Evolutionary conservation across 371 early-diverging fungal species (phyloP).

Genomic region (Synchytrium microbalum): DNA sequence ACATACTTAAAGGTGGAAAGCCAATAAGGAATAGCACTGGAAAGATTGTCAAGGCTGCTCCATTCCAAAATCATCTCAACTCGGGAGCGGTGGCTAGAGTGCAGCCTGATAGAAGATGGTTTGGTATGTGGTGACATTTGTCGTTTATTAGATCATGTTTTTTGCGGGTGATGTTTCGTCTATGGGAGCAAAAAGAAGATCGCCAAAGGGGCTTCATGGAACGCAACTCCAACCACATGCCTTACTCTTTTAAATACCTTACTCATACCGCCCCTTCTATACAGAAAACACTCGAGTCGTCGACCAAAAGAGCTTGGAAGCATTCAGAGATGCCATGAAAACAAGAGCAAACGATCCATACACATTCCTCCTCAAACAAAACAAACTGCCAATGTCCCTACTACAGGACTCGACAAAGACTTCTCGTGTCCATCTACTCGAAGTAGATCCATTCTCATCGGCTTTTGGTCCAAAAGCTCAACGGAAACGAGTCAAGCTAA

Average conservation of each 20-base stretch:
- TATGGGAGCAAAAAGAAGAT: too few species aligned
- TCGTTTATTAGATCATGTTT: slow-evolving; percentile 1
- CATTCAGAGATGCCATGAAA: slow-evolving; percentile 85
- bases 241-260: neutral
- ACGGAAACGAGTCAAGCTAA: slow-evolving; percentile 87
- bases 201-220: too few species aligned
- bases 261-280: slow-evolving; percentile 5
- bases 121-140: slow-evolving; percentile 55
- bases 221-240: too few species aligned
- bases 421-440: slow-evolving; percentile 75
- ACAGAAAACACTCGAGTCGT: slow-evolving; percentile 88
- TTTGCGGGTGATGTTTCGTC: neutral
- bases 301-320: slow-evolving; percentile 83
- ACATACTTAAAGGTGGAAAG: slow-evolving; percentile 88
- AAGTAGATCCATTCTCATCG: slow-evolving; percentile 81
- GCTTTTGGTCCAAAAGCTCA: slow-evolving; percentile 92
- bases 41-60: slow-evolving; percentile 89
- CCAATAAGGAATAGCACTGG: slow-evolving; percentile 84
- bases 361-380: slow-evolving; percentile 88
- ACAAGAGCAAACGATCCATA: slow-evolving; percentile 90
- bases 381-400: slow-evolving; percentile 96
- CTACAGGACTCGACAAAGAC: slow-evolving; percentile 48
- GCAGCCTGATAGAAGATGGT: slow-evolving; percentile 96
- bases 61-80: slow-evolving; percentile 78
- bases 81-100: slow-evolving; percentile 68